Percentiles rank a stretch among this genome's conserved stretches.
These are phyloP conservation scores for Hygrophorus russula DNA, from an alignment of 768 basidiomycete species.

Conservation along the genomic window DNA sequence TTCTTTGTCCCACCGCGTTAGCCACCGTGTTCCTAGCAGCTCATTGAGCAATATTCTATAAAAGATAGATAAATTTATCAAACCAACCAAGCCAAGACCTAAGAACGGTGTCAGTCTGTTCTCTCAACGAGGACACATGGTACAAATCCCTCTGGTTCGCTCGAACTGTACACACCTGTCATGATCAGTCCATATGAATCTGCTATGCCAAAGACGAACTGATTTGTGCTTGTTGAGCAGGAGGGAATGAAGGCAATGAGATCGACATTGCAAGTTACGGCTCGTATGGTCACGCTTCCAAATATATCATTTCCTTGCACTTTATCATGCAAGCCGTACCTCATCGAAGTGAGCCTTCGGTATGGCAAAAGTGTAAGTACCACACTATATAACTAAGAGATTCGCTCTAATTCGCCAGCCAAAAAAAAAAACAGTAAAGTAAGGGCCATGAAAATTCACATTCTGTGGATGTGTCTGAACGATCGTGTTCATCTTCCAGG, in stretches of 20 bases:
- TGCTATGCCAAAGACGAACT: conserved; percentile 37
- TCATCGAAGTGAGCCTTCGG: conserved; percentile 42
- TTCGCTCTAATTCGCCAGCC: conserved; percentile 1
- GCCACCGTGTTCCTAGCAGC: conserved; percentile 61
- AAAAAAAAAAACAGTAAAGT: conserved; percentile 43
- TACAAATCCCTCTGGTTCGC: conserved; percentile 78
- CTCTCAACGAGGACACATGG: conserved; percentile 63
- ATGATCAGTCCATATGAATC: not conserved
- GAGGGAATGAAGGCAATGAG: conserved; percentile 43
- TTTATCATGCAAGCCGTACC: conserved; percentile 11
- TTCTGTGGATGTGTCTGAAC: conserved; percentile 5
- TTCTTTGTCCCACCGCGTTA: conserved; percentile 74
- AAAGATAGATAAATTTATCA: conserved; percentile 1
- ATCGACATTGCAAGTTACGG: conserved; percentile 1
- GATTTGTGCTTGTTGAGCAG: conserved; percentile 78
- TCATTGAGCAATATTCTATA: not conserved
- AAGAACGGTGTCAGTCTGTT: conserved; percentile 64
- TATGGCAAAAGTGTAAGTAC: conserved; percentile 66
- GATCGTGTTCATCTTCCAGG: conserved; percentile 27
- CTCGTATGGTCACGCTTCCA: not conserved
- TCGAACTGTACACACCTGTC: conserved; percentile 40
- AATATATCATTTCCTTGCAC: not conserved
- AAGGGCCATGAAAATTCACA: conserved; percentile 13
- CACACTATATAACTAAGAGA: conserved; percentile 9
- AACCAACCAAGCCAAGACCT: conserved; percentile 66